A percentile compares a stretch with the other conserved stretches of the same genome.
Conservation (phyloP, 257 asterid species). For the Penstemon newberryi region DNA sequence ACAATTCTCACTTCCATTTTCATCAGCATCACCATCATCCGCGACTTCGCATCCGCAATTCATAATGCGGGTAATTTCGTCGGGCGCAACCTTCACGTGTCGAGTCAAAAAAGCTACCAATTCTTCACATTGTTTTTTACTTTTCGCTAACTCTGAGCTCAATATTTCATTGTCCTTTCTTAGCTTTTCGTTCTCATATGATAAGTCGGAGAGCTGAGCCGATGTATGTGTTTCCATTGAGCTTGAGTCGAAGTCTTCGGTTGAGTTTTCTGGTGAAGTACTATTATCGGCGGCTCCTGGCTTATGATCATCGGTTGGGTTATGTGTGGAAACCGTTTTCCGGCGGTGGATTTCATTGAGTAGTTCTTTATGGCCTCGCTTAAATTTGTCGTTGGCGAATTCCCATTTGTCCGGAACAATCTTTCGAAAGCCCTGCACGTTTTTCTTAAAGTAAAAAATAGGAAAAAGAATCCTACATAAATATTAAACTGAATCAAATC, state of each 20-base stretch:
- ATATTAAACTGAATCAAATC: constrained; percentile 48
- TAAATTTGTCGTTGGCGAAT: constrained; percentile 80
- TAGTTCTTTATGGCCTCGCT: constrained; percentile 65
- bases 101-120: constrained; percentile 55
- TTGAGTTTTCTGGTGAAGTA: constrained; percentile 51
- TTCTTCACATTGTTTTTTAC: constrained; percentile 68
- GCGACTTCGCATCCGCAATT: constrained; percentile 27
- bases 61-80: constrained; percentile 52
- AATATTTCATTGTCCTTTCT: constrained; percentile 53
- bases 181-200: constrained; percentile 65
- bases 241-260: constrained; percentile 64
- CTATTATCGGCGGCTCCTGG: constrained; percentile 24
- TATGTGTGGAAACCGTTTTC: constrained; percentile 40
- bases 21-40: constrained; percentile 29
- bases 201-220: constrained; percentile 56
- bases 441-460: background rate
- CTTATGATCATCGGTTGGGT: constrained; percentile 29
- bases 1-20: constrained; percentile 44
- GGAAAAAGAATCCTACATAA: background rate
- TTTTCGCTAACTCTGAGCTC: constrained; percentile 59
- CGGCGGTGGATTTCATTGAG: constrained; percentile 70
- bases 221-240: constrained; percentile 61
- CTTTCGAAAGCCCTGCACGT: constrained; percentile 73
- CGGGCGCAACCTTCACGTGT: constrained; percentile 59
- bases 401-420: constrained; percentile 90